These are phyloP conservation scores for Hypoxylon subgilvum DNA, from an alignment of 495 filamentous ascomycete species.

Conservation along the genomic window DNA sequence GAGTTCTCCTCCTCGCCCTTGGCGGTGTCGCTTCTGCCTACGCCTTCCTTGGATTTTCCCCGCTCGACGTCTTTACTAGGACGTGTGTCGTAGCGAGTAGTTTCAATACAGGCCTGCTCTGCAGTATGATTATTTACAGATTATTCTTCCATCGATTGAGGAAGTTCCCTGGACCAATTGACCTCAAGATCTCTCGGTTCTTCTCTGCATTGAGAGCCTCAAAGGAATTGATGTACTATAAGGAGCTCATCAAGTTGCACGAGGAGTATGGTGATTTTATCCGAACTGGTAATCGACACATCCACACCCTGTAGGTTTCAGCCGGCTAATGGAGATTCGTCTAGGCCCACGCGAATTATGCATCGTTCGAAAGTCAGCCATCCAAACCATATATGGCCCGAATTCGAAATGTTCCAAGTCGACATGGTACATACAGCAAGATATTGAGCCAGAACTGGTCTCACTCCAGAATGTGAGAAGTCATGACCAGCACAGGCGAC, in stretches of 20 bases:
- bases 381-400: slow-evolving; percentile 43
- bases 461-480: slow-evolving; percentile 41
- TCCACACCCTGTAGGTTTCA: neutral
- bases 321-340: neutral
- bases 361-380: slow-evolving; percentile 43
- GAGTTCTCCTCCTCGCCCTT: neutral
- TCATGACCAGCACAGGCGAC: slow-evolving; percentile 29
- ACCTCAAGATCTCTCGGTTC: slow-evolving; percentile 46
- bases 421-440: slow-evolving; percentile 45
- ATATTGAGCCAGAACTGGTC: slow-evolving; percentile 24
- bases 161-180: slow-evolving; percentile 52
- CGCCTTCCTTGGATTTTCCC: neutral
- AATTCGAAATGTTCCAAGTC: slow-evolving; percentile 43
- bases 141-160: slow-evolving; percentile 54
- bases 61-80: neutral
- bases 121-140: slow-evolving; percentile 56
- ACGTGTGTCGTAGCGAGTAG: neutral
- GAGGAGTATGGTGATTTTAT: slow-evolving; percentile 50
- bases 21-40: neutral
- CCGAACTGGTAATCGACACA: slow-evolving; percentile 38
- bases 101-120: slow-evolving; percentile 36
- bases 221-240: slow-evolving; percentile 37
- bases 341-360: slow-evolving; percentile 45
- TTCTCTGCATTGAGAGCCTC: slow-evolving; percentile 34
- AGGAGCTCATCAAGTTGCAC: slow-evolving; percentile 40